Evolutionary conservation across 139 green algal species (phyloP), one percentile per base, ranked within the genome.

Genomic region (Chlamydomonas schloesseri): DNA sequence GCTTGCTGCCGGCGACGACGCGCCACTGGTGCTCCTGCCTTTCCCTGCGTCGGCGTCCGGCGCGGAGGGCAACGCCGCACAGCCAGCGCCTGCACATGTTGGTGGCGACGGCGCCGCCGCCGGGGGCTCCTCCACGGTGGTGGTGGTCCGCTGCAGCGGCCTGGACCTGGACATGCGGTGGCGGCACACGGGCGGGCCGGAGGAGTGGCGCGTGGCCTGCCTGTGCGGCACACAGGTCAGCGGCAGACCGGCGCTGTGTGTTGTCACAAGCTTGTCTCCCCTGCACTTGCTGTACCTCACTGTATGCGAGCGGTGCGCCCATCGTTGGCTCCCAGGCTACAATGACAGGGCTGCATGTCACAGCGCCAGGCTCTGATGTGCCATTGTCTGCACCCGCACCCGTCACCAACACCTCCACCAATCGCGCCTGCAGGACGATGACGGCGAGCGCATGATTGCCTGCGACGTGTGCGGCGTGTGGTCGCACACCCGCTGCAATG

Each of bases 391-490:
- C n/a, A n/a, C n/a, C n/a, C n/a, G n/a, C n/a, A n/a, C n/a, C n/a
- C n/a, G n/a, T n/a, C n/a, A n/a, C n/a, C n/a, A n/a, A n/a, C n/a
- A n/a, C n/a, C n/a, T n/a, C n/a, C n/a, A n/a, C n/a, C n/a, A n/a
- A n/a, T n/a, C n/a, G n/a, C n/a, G n/a, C n/a, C n/a, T n/a, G 17
- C 64, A 67, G 24, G 97, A 99, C 83, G 97, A 99, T 83, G 97
- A 99, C 87, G 97, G 97, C 31, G 97, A 99, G 90, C 91, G 95
- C 68, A 99, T 99, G 97, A 91, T 99, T n/a, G 88, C 88, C 1
- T 99, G 97, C 87, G 97, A 99, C 84, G 73, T 53, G 28, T 99
- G 97, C 83, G 91, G 90, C 50, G 73, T 94, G 26, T 99, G 97
- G 97, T 92, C 96, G 89, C 97, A 99, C 93, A 97, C 95, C 6